phyloP scores from a whole-genome alignment of 768 basidiomycete genomes.

The Rhizopogon roseolus region DNA sequence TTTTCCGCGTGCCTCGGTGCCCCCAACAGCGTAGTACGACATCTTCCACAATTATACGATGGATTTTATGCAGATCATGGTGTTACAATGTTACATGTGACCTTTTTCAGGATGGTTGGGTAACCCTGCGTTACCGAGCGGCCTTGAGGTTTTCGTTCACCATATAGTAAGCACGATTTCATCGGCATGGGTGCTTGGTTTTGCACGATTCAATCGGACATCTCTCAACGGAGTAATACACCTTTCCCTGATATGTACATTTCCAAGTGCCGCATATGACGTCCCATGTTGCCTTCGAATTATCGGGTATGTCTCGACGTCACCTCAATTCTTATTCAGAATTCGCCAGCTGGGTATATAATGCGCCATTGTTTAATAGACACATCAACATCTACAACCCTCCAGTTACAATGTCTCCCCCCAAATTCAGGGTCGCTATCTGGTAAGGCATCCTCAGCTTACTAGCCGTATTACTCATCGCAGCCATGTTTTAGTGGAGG shows the following conservation, averaged over 20 bases:
- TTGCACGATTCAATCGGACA: conserved; percentile 20
- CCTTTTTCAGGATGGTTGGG: neutral
- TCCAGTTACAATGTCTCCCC: conserved; percentile 7
- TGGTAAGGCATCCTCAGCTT: conserved; percentile 11
- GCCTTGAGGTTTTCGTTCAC: neutral
- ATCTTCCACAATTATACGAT: no score
- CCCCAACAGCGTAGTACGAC: neutral
- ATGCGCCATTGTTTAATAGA: neutral
- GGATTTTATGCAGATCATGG: neutral
- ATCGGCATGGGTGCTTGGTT: conserved; percentile 10
- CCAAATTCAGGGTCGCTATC: conserved; percentile 24
- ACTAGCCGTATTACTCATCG: neutral
- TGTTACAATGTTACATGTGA: neutral
- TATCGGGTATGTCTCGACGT: neutral
- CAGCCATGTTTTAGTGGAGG: conserved; percentile 28
- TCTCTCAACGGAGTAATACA: neutral
- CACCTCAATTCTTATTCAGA: neutral
- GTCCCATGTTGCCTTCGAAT: no score
- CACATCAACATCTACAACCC: neutral
- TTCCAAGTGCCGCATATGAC: no score
- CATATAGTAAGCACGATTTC: conserved; percentile 13
- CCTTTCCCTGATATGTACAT: conserved; percentile 1
- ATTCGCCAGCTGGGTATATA: neutral
- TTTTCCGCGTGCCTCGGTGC: conserved; percentile 19
- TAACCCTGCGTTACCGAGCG: neutral